Evolutionary conservation across 2,329 filamentous ascomycete genomes (phyloP).

Genomic region (Periconia sp.): DNA sequence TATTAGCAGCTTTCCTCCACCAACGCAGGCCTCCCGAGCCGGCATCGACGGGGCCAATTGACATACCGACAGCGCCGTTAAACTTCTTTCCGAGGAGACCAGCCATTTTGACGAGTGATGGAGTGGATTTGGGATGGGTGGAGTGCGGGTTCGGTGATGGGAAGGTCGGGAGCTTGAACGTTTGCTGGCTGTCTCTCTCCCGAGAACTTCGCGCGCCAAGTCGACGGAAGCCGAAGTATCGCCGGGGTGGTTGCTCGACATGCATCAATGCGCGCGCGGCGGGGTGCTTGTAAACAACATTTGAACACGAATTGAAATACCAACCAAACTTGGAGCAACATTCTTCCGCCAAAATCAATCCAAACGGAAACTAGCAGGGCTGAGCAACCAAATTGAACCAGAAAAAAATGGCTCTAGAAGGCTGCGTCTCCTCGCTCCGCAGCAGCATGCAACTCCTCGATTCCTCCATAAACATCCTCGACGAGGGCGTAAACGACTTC

Average conservation of each 20-base stretch:
- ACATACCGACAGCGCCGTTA: conserved; percentile 52
- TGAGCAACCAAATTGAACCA: background rate
- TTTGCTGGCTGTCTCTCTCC: conserved; percentile 15
- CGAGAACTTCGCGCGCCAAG: conserved; percentile 32
- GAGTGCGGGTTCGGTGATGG: conserved; percentile 35
- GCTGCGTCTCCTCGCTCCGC: conserved; percentile 62
- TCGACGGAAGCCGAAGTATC: conserved; percentile 10
- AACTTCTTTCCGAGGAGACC: conserved; percentile 56
- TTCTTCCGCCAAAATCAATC: background rate
- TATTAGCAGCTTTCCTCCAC: conserved; percentile 28
- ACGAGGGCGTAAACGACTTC: conserved; percentile 64
- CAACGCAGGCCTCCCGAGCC: background rate
- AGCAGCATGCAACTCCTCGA: conserved; percentile 64
- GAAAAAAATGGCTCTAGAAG: conserved; percentile 49
- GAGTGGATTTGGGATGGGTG: conserved; percentile 28
- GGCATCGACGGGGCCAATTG: conserved; percentile 10
- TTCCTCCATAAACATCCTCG: conserved; percentile 64
- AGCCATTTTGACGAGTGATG: conserved; percentile 41
- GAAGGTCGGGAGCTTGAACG: conserved; percentile 17
- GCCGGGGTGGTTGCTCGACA: background rate
- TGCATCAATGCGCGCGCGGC: background rate
- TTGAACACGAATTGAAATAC: background rate
- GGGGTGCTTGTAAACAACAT: conserved; percentile 1
- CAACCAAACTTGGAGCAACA: background rate
- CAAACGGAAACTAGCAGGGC: background rate